Percentiles rank a stretch among this genome's conserved stretches.
Conservation (phyloP, 2,329 filamentous ascomycete species). For the Ascochyta rabiei region DNA sequence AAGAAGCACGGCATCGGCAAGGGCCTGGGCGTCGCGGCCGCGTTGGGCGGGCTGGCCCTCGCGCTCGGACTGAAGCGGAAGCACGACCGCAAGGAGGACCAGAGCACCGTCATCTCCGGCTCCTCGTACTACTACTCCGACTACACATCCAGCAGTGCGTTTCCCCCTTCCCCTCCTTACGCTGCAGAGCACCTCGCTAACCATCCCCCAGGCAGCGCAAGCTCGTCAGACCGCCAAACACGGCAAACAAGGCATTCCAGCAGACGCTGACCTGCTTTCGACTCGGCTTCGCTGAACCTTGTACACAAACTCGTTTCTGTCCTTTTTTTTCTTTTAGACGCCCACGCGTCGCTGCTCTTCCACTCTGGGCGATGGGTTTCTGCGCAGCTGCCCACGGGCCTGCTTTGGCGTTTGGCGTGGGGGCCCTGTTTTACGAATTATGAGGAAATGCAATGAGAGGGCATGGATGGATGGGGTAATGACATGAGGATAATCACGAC, state of each 20-base stretch:
- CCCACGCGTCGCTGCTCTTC: too few relatives aligned
- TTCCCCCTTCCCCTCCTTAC: too few relatives aligned
- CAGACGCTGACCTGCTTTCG: not conserved
- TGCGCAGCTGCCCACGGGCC: too few relatives aligned
- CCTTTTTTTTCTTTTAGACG: conserved; percentile 16
- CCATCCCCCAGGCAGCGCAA: conserved; percentile 49
- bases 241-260: conserved; percentile 47
- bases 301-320: conserved; percentile 2
- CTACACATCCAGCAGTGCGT: conserved; percentile 58
- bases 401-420: too few relatives aligned
- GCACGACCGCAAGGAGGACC: conserved; percentile 51
- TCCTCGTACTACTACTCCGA: conserved; percentile 52
- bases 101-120: conserved; percentile 50
- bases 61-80: conserved; percentile 54
- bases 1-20: conserved; percentile 46
- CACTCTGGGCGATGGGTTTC: too few relatives aligned
- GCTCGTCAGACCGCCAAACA: conserved; percentile 51
- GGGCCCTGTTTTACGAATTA: too few relatives aligned
- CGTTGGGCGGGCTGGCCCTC: conserved; percentile 52
- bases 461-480: too few relatives aligned
- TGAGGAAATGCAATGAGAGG: too few relatives aligned
- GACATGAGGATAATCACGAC: conserved; percentile 2
- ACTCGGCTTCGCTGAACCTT: not conserved
- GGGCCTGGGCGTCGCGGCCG: conserved; percentile 49
- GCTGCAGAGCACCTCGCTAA: conserved; percentile 24